phyloP scores from a whole-genome alignment of 306 rosid species.

The Dalbergia oliveri region DNA sequence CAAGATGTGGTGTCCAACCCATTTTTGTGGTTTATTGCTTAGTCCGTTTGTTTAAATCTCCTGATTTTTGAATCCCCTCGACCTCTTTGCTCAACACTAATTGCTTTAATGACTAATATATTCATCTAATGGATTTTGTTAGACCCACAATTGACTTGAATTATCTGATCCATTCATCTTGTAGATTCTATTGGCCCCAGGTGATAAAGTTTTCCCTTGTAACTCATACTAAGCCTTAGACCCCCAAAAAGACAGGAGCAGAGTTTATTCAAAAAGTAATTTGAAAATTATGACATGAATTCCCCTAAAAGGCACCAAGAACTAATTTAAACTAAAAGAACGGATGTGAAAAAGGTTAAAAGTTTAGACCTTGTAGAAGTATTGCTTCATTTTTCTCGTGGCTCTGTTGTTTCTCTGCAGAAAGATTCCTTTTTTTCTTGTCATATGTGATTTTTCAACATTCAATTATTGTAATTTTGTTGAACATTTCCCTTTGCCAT shows the following conservation, averaged over 20 bases:
- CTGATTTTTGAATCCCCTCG: too few relatives aligned
- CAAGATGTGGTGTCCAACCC: too few relatives aligned
- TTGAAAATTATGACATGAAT: constrained; percentile 20
- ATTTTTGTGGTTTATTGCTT: too few relatives aligned
- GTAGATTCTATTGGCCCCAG: constrained; percentile 5
- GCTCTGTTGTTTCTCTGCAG: neutral
- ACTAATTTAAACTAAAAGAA: neutral
- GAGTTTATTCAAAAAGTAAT: neutral
- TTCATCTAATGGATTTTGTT: neutral
- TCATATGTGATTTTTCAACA: constrained; percentile 14
- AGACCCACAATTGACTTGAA: neutral
- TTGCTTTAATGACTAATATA: neutral
- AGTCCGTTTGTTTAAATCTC: too few relatives aligned
- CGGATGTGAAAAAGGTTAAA: neutral
- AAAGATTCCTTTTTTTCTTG: constrained; percentile 10
- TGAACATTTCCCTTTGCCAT: neutral
- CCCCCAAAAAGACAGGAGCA: neutral
- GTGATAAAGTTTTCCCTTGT: constrained; percentile 12
- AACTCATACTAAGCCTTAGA: constrained; percentile 28
- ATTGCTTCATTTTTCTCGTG: neutral
- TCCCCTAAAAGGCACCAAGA: constrained; percentile 12
- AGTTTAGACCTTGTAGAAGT: neutral
- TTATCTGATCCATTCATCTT: neutral
- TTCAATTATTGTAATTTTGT: neutral
- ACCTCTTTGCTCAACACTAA: too few relatives aligned